Conservation (phyloP, 2,329 filamentous ascomycete genomes). For the Rhexocercosporidium sp. region DNA sequence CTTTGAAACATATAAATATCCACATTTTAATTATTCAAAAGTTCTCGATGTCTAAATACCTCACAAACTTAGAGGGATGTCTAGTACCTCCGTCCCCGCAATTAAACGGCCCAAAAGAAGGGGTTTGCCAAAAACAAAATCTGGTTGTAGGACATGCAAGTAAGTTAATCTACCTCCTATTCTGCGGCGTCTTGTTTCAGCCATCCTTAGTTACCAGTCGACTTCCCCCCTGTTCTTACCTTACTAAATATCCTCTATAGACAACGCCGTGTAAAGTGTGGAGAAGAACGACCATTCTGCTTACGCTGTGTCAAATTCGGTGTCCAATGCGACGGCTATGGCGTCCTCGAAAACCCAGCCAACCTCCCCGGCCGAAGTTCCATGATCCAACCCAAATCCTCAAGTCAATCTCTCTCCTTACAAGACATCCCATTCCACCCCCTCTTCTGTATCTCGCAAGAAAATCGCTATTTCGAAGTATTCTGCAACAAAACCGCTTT, state of each 20-base stretch:
- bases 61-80: not conserved
- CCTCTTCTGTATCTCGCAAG: constrained; percentile 22
- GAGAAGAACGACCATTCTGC: constrained; percentile 33
- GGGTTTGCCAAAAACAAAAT: constrained; percentile 22
- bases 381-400: constrained; percentile 5
- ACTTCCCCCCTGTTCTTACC: too few relatives aligned
- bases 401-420: not conserved
- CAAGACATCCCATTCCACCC: not conserved
- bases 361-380: constrained; percentile 1
- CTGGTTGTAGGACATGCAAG: constrained; percentile 27
- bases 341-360: not conserved
- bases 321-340: constrained; percentile 33
- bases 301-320: constrained; percentile 30
- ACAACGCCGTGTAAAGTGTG: constrained; percentile 32
- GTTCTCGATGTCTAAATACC: not conserved
- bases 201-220: not conserved
- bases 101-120: constrained; percentile 11
- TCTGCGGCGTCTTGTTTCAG: not conserved
- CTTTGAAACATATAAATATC: not conserved
- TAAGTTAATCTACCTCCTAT: constrained; percentile 7
- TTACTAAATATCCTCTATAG: constrained; percentile 15
- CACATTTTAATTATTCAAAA: not conserved
- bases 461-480: constrained; percentile 29
- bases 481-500: constrained; percentile 27
- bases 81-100: not conserved